These are phyloP conservation scores for Macrocystidia cucumis DNA, from an alignment of 1,284 basidiomycete genomes.

Conservation along the genomic window DNA sequence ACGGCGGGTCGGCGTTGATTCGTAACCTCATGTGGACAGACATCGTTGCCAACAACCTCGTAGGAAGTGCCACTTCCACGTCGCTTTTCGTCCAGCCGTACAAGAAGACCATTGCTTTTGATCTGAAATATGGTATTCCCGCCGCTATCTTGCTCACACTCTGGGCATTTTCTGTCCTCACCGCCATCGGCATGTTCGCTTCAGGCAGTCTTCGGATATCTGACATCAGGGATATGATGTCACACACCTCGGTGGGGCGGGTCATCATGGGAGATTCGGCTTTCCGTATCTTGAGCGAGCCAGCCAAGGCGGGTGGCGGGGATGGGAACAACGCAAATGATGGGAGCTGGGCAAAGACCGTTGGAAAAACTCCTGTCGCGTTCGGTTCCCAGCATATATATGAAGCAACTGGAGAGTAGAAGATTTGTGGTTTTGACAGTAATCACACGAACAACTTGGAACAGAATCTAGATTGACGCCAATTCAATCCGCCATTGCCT, in stretches of 20 bases:
- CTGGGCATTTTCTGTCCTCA: constrained; percentile 10
- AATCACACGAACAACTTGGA: no score
- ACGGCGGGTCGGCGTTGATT: constrained; percentile 8
- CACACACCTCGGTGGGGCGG: constrained; percentile 12
- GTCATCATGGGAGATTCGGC: constrained; percentile 11
- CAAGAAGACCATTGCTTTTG: constrained; percentile 8
- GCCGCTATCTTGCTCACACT: constrained; percentile 9
- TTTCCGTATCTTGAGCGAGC: no score
- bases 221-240: constrained; percentile 9
- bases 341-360: background rate
- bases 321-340: no score
- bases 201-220: constrained; percentile 10
- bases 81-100: constrained; percentile 7
- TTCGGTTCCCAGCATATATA: background rate
- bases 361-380: background rate
- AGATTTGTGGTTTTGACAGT: no score
- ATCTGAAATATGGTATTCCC: constrained; percentile 12
- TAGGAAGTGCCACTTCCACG: constrained; percentile 8
- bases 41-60: constrained; percentile 13
- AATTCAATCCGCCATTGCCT: no score
- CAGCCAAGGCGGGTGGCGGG: no score
- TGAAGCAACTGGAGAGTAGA: background rate
- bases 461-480: no score
- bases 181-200: constrained; percentile 7
- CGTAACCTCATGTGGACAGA: constrained; percentile 15